Percentiles rank a stretch among this genome's conserved stretches.
phyloP scores from a whole-genome alignment of 139 green algal genomes.

The Coelastrella sp. region DNA sequence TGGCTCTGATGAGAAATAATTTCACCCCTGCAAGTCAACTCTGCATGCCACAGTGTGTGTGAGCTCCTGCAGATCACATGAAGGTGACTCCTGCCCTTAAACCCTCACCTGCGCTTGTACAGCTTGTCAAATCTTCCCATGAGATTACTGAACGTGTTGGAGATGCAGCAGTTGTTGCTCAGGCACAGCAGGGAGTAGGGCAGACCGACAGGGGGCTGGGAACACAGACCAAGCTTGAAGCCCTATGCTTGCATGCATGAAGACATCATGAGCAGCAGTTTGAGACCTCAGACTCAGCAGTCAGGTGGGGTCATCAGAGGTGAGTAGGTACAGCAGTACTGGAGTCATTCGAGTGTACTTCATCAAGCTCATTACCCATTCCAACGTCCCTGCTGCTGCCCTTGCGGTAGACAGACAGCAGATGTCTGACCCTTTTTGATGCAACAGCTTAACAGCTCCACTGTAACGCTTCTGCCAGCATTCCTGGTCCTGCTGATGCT shows the following conservation, averaged over 20 bases:
- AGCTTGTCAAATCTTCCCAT: conserved; percentile 75
- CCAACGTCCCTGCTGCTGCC: too few relatives aligned
- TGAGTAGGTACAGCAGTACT: not conserved
- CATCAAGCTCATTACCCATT: too few relatives aligned
- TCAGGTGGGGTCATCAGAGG: not conserved
- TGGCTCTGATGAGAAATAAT: too few relatives aligned
- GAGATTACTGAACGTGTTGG: conserved; percentile 69
- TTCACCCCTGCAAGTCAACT: not conserved
- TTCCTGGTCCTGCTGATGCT: not conserved
- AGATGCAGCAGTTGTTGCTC: conserved; percentile 84
- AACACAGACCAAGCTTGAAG: conserved; percentile 86
- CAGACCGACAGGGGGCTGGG: conserved; percentile 69
- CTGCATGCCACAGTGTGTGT: not conserved
- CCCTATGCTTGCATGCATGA: conserved; percentile 45
- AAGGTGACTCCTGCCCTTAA: not conserved
- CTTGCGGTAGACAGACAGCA: too few relatives aligned
- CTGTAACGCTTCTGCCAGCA: too few relatives aligned
- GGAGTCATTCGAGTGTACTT: too few relatives aligned
- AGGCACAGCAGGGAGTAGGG: conserved; percentile 77
- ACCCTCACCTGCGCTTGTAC: conserved; percentile 54
- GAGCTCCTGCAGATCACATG: not conserved
- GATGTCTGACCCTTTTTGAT: too few relatives aligned
- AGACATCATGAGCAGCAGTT: not conserved
- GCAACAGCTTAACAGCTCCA: too few relatives aligned
- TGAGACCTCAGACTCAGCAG: not conserved